Base-by-base conservation (phyloP, 495 filamentous ascomycete genomes). In the Hypomontagnella monticulosa region DNA sequence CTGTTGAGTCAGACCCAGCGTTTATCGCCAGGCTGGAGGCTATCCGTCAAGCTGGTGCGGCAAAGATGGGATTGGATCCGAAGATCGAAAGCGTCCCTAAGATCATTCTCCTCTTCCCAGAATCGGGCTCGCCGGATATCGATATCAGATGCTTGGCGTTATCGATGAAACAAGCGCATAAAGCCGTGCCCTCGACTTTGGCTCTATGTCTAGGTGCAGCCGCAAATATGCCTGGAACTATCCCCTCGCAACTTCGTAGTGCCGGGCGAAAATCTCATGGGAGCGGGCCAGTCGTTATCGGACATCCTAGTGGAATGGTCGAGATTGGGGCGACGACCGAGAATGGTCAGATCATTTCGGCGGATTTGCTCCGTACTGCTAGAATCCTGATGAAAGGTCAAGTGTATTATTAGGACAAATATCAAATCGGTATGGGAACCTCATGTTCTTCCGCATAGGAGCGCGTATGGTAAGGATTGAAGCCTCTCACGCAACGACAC, bases 1-100 rank as follows among this genome's bases (percentile, higher is more conserved):
- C 77, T 2, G 79, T 90, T 46, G 78, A 82, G 12, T 73, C 73
- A 1, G 70, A 87, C 42, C 59, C 78, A 0, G 49, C 57, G 1
- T 66, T 90, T 1, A 80, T 88, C 15, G 61, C 14, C 0, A 79
- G 75, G 1, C 78, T 93, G 10, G 88, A 91, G 66, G 67, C 76
- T 0, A 89, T 92, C 48, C 79, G 89, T 8, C 79, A 79, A 12
- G 78, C 83, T 41, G 89, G 84, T 2, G 87, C 86, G 0, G 79
- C 80, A 3, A 76, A 70, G 60, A 92, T 93, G 89, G 88, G 88
- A 0, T 64, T 93, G 1, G 77, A 79, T 27, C 76, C 75, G 5
- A 80, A 84, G 4, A 83, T 83, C 0, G 78, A 84, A 41, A 87
- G 84, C 60, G 79, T 90, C 3, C 89, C 89, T 0, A 91, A 91